These are phyloP conservation scores for Flaveria bidentis DNA, from an alignment of 129 eudicot species.

Conservation along the genomic window DNA sequence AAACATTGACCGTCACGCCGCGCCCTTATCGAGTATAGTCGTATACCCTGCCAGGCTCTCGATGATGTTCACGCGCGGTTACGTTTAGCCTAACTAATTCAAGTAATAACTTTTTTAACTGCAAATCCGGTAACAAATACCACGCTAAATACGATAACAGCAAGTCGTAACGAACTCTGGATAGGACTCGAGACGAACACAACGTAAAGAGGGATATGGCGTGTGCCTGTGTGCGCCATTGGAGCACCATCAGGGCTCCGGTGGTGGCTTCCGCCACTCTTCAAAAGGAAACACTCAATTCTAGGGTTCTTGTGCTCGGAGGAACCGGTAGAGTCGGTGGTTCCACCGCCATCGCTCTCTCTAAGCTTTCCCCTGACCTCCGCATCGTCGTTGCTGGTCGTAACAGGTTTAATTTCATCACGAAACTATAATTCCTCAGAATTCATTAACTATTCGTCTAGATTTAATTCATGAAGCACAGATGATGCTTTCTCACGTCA, in stretches of 20 bases:
- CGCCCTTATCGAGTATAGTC: too few species aligned
- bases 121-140: too few species aligned
- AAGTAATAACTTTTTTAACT: too few species aligned
- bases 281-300: conserved; percentile 35
- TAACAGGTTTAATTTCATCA: conserved; percentile 47
- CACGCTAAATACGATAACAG: neutral
- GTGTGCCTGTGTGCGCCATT: conserved; percentile 48
- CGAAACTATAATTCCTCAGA: neutral
- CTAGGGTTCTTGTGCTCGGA: conserved; percentile 72
- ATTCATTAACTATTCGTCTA: neutral
- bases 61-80: too few species aligned
- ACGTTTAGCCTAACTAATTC: too few species aligned
- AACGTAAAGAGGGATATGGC: conserved; percentile 44
- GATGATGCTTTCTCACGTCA: neutral
- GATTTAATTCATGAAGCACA: neutral
- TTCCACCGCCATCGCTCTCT: conserved; percentile 87
- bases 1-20: too few species aligned
- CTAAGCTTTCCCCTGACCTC: conserved; percentile 69
- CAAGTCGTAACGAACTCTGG: conserved; percentile 23
- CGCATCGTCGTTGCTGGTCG: conserved; percentile 74
- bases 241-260: conserved; percentile 37
- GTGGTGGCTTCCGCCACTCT: conserved; percentile 32
- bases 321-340: conserved; percentile 98
- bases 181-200: conserved; percentile 27
- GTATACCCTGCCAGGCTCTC: too few species aligned